A percentile compares a stretch with the other conserved stretches of the same genome.
These are phyloP conservation scores for Oidiodendron maius DNA, from an alignment of 495 filamentous ascomycete species.

Conservation along the genomic window DNA sequence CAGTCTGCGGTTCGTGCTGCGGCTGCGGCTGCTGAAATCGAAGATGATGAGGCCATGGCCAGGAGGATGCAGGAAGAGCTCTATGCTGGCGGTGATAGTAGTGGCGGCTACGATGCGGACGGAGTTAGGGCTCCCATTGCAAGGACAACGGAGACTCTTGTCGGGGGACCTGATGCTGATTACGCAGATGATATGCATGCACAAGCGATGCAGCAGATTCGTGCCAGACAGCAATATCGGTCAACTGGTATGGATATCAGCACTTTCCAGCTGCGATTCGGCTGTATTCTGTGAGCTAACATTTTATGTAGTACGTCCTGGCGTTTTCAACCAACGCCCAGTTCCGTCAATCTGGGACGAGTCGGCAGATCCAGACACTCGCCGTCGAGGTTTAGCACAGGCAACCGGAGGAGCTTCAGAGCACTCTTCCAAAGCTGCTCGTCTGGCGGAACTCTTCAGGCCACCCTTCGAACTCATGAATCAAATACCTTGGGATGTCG, in stretches of 20 bases:
- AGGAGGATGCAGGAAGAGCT: constrained; percentile 86
- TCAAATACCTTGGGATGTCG: constrained; percentile 67
- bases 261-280: background rate
- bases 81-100: constrained; percentile 52
- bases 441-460: constrained; percentile 83
- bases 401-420: constrained; percentile 73
- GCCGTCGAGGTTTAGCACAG: constrained; percentile 48
- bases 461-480: constrained; percentile 87
- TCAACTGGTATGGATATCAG: constrained; percentile 17
- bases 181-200: constrained; percentile 54
- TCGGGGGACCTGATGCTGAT: constrained; percentile 65
- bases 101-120: constrained; percentile 42
- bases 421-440: constrained; percentile 58
- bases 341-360: constrained; percentile 70
- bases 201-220: constrained; percentile 61
- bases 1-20: constrained; percentile 4
- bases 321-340: constrained; percentile 84
- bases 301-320: constrained; percentile 30
- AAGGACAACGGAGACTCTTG: constrained; percentile 83
- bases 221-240: constrained; percentile 40
- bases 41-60: constrained; percentile 93
- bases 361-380: constrained; percentile 28
- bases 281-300: constrained; percentile 5
- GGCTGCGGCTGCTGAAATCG: constrained; percentile 34
- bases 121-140: constrained; percentile 86